Percentiles rank a stretch among this genome's conserved stretches.
These are phyloP conservation scores for Laguncularia racemosa DNA, from an alignment of 345 rosid species.

Conservation along the genomic window DNA sequence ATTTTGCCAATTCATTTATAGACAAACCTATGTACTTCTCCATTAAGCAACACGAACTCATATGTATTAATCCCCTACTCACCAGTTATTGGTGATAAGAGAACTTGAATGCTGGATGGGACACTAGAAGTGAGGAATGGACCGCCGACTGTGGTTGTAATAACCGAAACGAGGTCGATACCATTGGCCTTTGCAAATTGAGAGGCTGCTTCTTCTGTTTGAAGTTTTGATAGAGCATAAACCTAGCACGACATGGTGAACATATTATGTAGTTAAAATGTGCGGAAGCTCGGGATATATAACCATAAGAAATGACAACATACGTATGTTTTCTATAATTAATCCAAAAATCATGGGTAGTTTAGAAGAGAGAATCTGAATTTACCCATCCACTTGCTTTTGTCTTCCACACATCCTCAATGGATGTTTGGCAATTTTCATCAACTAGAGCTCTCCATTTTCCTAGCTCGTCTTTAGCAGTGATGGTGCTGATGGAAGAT, in stretches of 20 bases:
- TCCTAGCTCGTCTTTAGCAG: slow-evolving; percentile 50
- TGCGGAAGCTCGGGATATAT: background rate
- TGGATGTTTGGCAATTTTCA: slow-evolving; percentile 57
- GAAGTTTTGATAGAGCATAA: slow-evolving; percentile 62
- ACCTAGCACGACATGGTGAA: slow-evolving; percentile 25
- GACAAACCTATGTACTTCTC: too few species aligned
- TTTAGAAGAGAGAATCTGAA: background rate
- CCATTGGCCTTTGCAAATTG: slow-evolving; percentile 46
- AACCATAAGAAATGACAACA: background rate
- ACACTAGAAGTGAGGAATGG: slow-evolving; percentile 50
- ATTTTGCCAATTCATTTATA: too few species aligned
- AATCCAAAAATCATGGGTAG: background rate
- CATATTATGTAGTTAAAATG: background rate
- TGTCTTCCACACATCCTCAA: slow-evolving; percentile 38
- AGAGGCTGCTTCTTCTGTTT: slow-evolving; percentile 77
- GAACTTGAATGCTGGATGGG: slow-evolving; percentile 74
- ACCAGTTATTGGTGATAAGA: slow-evolving; percentile 75
- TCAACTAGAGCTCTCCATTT: slow-evolving; percentile 54
- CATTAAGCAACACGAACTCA: too few species aligned
- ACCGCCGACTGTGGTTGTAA: slow-evolving; percentile 69
- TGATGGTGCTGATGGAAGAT: slow-evolving; percentile 78
- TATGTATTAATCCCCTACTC: background rate
- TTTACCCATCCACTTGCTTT: slow-evolving; percentile 85
- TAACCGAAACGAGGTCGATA: slow-evolving; percentile 59
- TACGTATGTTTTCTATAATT: background rate